phyloP scores from a whole-genome alignment of 169 alveolate species.

The Cardiosporidium cionae region DNA sequence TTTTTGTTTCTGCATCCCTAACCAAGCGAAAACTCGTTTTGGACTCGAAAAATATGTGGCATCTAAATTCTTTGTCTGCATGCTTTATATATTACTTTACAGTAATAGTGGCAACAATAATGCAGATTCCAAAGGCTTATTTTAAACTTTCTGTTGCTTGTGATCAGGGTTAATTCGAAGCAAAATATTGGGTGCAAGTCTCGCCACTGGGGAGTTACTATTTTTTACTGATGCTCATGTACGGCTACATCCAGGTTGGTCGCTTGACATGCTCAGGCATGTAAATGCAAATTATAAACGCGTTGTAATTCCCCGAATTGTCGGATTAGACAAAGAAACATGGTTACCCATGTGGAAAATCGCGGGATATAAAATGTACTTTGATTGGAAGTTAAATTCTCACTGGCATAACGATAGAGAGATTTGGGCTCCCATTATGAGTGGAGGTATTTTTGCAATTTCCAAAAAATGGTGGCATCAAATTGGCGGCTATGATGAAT shows the following conservation, averaged over 20 bases:
- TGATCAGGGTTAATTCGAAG: background rate
- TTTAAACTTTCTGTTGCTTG: no score
- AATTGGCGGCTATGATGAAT: constrained; percentile 52
- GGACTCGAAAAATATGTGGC: no score
- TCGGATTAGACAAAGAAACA: constrained; percentile 26
- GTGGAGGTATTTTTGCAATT: constrained; percentile 26
- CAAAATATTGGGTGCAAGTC: background rate
- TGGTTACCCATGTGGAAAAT: constrained; percentile 33
- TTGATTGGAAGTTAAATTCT: constrained; percentile 53
- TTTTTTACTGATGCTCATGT: constrained; percentile 59
- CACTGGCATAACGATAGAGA: constrained; percentile 57
- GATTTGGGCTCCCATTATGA: constrained; percentile 29
- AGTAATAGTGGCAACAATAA: no score
- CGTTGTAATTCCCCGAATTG: constrained; percentile 51
- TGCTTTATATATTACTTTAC: no score
- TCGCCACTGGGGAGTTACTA: constrained; percentile 10
- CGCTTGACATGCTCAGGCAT: constrained; percentile 38
- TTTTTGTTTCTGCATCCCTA: no score
- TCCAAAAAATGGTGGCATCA: constrained; percentile 57
- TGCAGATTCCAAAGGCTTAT: no score
- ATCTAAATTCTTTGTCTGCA: no score
- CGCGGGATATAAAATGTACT: constrained; percentile 33
- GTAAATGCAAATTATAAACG: constrained; percentile 45
- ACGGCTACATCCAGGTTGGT: constrained; percentile 37
- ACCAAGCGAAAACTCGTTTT: no score